A percentile compares a stretch with the other conserved stretches of the same genome.
Evolutionary conservation across 169 alveolate genomes (phyloP).

Genomic region (Cryptosporidium viatorum): DNA sequence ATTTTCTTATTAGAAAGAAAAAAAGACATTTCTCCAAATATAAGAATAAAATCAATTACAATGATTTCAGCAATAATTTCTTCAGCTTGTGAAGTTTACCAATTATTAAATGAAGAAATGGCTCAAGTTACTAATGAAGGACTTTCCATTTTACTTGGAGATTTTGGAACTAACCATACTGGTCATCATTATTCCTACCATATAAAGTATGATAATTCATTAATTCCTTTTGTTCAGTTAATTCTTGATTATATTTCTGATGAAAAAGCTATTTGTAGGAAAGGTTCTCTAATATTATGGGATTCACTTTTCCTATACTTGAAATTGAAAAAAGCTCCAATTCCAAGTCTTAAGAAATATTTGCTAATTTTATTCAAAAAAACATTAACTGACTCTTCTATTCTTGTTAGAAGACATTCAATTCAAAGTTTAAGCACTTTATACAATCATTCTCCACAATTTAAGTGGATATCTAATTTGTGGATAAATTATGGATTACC

Average conservation of each 20-base stretch:
- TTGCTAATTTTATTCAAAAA: constrained; percentile 16
- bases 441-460: constrained; percentile 27
- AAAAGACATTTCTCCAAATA: constrained; percentile 52
- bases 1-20: constrained; percentile 32
- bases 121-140: not conserved
- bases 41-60: constrained; percentile 39
- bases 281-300: constrained; percentile 57
- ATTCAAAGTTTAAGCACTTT: constrained; percentile 46
- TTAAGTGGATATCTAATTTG: constrained; percentile 51
- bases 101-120: not conserved
- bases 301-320: constrained; percentile 9
- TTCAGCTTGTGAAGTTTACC: constrained; percentile 28
- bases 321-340: not conserved
- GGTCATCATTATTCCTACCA: not conserved
- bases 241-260: constrained; percentile 8
- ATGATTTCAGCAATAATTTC: constrained; percentile 11
- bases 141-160: constrained; percentile 1
- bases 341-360: not conserved
- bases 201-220: not conserved
- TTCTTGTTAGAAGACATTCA: constrained; percentile 64
- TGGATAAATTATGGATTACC: constrained; percentile 71
- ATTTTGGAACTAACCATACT: not conserved
- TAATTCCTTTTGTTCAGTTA: constrained; percentile 38
- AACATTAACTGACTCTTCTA: constrained; percentile 52
- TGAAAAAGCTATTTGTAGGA: constrained; percentile 73